phyloP scores from a whole-genome alignment of 176 grass and related monocot species.

The Thinopyrum elongatum region DNA sequence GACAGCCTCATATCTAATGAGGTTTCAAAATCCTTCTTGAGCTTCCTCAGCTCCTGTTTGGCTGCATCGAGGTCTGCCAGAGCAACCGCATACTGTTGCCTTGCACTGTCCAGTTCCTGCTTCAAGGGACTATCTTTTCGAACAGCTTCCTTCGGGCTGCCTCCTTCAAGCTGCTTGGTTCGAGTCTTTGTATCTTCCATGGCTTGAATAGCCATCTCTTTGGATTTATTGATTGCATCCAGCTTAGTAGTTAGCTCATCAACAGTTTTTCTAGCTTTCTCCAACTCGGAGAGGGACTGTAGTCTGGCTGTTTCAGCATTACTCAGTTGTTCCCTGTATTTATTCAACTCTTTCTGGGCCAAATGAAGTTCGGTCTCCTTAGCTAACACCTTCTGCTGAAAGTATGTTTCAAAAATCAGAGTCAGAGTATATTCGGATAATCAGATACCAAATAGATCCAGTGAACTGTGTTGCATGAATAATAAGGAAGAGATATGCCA shows the following conservation, averaged over 20 bases:
- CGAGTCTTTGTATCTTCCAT: conserved; percentile 74
- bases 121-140: conserved; percentile 64
- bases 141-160: conserved; percentile 38
- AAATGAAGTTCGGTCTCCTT: conserved; percentile 94
- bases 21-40: conserved; percentile 90
- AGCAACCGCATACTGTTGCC: conserved; percentile 10
- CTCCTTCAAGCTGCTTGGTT: conserved; percentile 71
- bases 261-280: conserved; percentile 78
- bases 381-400: conserved; percentile 59
- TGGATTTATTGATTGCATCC: conserved; percentile 76
- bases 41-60: conserved; percentile 87
- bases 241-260: conserved; percentile 71
- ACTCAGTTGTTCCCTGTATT: conserved; percentile 12
- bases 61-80: conserved; percentile 61
- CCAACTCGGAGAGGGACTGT: conserved; percentile 82
- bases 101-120: conserved; percentile 69
- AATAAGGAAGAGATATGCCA: conserved; percentile 13
- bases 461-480: neutral
- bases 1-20: conserved; percentile 80
- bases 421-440: conserved; percentile 22
- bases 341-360: conserved; percentile 74
- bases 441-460: conserved; percentile 23
- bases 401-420: conserved; percentile 28
- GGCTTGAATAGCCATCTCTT: conserved; percentile 73
- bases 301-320: conserved; percentile 46